Percentiles rank a stretch among this genome's conserved stretches.
phyloP scores from a whole-genome alignment of 139 green algal species.

The Microglena sp. region DNA sequence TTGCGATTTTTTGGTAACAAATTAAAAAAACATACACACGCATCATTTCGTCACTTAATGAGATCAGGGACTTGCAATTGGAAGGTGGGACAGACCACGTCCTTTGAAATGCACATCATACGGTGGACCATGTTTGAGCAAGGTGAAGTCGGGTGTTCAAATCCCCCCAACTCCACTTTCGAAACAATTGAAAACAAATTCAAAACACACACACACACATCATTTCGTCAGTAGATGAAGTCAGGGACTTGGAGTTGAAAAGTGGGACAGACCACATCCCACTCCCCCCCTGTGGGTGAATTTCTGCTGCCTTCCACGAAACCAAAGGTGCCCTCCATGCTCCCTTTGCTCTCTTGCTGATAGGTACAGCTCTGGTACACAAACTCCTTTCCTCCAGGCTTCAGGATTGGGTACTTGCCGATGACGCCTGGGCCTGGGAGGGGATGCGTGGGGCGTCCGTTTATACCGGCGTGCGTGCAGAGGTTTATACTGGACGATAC shows the following conservation, averaged over 20 bases:
- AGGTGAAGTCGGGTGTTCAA: no score
- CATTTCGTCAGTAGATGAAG: constrained; percentile 7
- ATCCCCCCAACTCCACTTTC: no score
- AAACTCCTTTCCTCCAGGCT: constrained; percentile 42
- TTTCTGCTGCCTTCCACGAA: constrained; percentile 57
- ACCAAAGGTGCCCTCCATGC: constrained; percentile 4
- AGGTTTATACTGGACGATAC: no score
- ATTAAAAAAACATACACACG: no score
- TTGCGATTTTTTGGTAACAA: no score
- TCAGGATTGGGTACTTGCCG: constrained; percentile 33
- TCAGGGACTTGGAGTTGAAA: constrained; percentile 3
- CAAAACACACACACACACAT: no score
- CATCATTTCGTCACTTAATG: constrained; percentile 5
- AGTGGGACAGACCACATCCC: constrained; percentile 21
- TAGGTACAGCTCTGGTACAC: constrained; percentile 48
- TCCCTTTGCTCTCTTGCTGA: neutral
- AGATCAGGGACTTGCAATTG: neutral
- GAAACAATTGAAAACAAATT: no score
- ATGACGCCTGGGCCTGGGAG: constrained; percentile 31
- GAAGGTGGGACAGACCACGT: constrained; percentile 7
- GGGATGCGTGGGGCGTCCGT: neutral
- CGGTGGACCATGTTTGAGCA: no score
- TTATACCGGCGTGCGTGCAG: neutral
- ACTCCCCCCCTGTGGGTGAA: constrained; percentile 19
- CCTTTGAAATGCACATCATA: no score